A percentile compares a stretch with the other conserved stretches of the same genome.
Evolutionary conservation across 345 rosid genomes (phyloP).

Genomic region (Reutealis trisperma): DNA sequence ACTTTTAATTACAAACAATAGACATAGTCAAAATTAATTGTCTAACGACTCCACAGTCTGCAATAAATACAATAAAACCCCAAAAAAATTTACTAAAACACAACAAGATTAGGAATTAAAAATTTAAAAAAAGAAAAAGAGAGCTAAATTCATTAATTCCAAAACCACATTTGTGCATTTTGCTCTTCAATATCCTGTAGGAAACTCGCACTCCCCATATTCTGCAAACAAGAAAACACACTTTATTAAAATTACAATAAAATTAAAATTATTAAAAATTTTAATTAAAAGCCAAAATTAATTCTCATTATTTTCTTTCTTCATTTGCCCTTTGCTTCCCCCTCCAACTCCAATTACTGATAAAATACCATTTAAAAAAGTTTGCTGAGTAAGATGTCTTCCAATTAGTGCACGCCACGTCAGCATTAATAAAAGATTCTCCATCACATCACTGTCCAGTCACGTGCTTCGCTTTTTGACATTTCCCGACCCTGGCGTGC

Average conservation of each 20-base stretch:
- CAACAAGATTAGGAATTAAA: too few species aligned
- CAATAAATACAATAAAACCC: too few species aligned
- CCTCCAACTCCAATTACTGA: too few species aligned
- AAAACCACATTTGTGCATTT: background rate
- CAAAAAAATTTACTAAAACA: too few species aligned
- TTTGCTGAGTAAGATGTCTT: background rate
- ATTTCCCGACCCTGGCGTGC: conserved; percentile 9
- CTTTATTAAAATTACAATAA: background rate
- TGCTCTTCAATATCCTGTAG: conserved; percentile 28
- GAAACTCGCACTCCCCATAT: conserved; percentile 29
- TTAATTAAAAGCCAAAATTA: too few species aligned
- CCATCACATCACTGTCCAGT: background rate
- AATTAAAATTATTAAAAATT: background rate
- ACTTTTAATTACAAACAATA: too few species aligned
- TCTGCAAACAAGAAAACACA: conserved; percentile 16
- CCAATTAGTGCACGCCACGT: conserved; percentile 19
- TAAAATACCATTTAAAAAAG: background rate
- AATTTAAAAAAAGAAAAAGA: too few species aligned
- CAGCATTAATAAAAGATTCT: conserved; percentile 5
- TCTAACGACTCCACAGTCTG: too few species aligned
- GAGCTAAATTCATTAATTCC: too few species aligned
- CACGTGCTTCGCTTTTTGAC: conserved; percentile 8
- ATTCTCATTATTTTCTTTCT: too few species aligned
- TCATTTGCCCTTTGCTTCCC: too few species aligned
- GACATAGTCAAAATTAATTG: too few species aligned